phyloP scores from a whole-genome alignment of 2,329 filamentous ascomycete species.

The Penicillium decumbens region DNA sequence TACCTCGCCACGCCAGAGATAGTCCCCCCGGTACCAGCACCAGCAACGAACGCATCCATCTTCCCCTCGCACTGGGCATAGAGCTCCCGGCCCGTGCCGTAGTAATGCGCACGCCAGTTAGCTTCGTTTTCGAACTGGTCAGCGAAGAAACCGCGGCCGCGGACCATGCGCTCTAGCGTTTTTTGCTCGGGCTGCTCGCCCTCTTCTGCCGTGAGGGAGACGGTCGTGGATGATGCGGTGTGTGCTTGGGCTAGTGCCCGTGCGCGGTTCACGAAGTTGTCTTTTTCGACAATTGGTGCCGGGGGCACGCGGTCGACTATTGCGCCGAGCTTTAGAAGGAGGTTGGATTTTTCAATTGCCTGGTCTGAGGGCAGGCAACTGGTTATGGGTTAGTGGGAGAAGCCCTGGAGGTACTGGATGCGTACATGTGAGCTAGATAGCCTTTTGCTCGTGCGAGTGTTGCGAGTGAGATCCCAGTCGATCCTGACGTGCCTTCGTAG shows the following conservation, averaged over 20 bases:
- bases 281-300: conserved; percentile 86
- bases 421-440: conserved; percentile 82
- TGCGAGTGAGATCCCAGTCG: conserved; percentile 91
- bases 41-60: conserved; percentile 84
- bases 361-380: conserved; percentile 92
- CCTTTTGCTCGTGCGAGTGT: conserved; percentile 81
- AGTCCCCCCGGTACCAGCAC: conserved; percentile 91
- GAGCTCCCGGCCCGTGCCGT: conserved; percentile 85
- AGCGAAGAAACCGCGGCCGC: conserved; percentile 81
- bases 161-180: conserved; percentile 38
- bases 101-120: conserved; percentile 81
- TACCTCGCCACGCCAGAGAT: conserved; percentile 80
- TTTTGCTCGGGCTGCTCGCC: conserved; percentile 11
- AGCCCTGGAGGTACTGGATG: too few species aligned
- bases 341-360: conserved; percentile 78
- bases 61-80: conserved; percentile 67
- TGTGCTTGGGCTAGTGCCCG: conserved; percentile 71
- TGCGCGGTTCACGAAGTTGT: conserved; percentile 92
- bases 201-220: conserved; percentile 8
- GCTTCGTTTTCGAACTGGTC: conserved; percentile 92
- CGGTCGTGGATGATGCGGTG: conserved; percentile 41
- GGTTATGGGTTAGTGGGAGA: conserved; percentile 13
- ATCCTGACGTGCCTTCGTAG: conserved; percentile 95
- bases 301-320: conserved; percentile 87
- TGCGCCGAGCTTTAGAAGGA: conserved; percentile 84